A percentile compares a stretch with the other conserved stretches of the same genome.
Conservation (phyloP, 2,329 filamentous ascomycete species). For the Exserohilum turcica region DNA sequence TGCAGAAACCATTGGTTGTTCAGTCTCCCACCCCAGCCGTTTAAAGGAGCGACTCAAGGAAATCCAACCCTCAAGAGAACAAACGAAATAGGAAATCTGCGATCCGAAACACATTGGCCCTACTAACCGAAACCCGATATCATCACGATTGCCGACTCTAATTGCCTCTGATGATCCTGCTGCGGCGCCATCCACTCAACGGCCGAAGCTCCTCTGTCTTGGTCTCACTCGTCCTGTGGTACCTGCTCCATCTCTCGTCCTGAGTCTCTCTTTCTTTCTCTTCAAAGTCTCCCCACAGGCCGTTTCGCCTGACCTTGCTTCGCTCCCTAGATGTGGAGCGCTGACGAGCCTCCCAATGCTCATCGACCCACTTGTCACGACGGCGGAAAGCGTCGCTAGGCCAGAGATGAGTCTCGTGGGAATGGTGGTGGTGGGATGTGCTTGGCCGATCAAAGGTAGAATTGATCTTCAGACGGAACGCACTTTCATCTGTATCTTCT, state of each 20-base stretch:
- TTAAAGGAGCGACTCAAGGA: slow-evolving; percentile 1
- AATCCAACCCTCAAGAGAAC: neutral
- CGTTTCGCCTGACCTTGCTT: slow-evolving; percentile 8
- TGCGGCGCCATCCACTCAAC: slow-evolving; percentile 30
- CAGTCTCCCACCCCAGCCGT: neutral
- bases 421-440: slow-evolving; percentile 18
- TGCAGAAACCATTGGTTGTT: neutral
- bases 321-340: slow-evolving; percentile 16
- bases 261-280: slow-evolving; percentile 23
- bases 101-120: neutral
- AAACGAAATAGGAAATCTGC: neutral
- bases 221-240: slow-evolving; percentile 34
- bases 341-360: slow-evolving; percentile 35
- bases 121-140: neutral
- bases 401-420: slow-evolving; percentile 19
- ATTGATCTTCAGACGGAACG: slow-evolving; percentile 30
- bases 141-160: neutral
- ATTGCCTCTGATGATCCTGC: slow-evolving; percentile 5
- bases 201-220: slow-evolving; percentile 41
- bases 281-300: slow-evolving; percentile 20
- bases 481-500: slow-evolving; percentile 25
- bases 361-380: slow-evolving; percentile 34
- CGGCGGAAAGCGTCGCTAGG: slow-evolving; percentile 28
- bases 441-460: slow-evolving; percentile 27
- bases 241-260: slow-evolving; percentile 30